Evolutionary conservation across 2,329 filamentous ascomycete species (phyloP), one percentile per base, ranked within the genome.

Genomic region (Xylaria sp.): DNA sequence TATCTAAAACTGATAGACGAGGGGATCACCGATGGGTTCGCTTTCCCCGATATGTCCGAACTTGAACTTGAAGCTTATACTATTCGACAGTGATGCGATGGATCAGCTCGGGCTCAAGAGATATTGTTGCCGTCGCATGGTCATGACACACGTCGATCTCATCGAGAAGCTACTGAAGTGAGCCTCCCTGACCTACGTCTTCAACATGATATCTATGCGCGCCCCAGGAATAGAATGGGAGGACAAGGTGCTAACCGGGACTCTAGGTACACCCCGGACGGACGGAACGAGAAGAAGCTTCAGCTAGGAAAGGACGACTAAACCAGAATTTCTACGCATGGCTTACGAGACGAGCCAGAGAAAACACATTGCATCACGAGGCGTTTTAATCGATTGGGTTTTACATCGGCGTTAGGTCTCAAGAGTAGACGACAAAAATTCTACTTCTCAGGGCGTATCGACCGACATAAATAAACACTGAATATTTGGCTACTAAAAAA

Each of bases 61-160:
- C 26, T 2, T 31, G 10, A 2, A 11, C 6, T 9, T 20, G 10
- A 33, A 59, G 38, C 78, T 82, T 67, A 83, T 71, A 28, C 56
- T n/a, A 20, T 57, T 48, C 9, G 63, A 78, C 75, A 97, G 96
- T 78, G 94, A 97, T 80, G 96, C 95, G 49, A 97, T 99, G 92
- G 94, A 98, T 81, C 88, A 94, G 79, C 90, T 99, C 62, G 94
- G 94, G 65, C 92, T 97, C 78, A 95, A 93, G 83, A 90, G 96
- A 75, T 99, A 99, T 86, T 99, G 96, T 88, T 99, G 96, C 85
- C 93, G 96, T 76, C 92, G 96, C 78, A 99, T 99, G 96, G 90
- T 99, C 81, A 97, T 99, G 92, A 99, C 96, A 68, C 96, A 99
- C 83, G 96, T 99, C 77, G 96, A 99, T 81, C 86, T 99, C 71